Evolutionary conservation across 2,329 filamentous ascomycete genomes (phyloP).

Genomic region (Byssochlamys sp.): DNA sequence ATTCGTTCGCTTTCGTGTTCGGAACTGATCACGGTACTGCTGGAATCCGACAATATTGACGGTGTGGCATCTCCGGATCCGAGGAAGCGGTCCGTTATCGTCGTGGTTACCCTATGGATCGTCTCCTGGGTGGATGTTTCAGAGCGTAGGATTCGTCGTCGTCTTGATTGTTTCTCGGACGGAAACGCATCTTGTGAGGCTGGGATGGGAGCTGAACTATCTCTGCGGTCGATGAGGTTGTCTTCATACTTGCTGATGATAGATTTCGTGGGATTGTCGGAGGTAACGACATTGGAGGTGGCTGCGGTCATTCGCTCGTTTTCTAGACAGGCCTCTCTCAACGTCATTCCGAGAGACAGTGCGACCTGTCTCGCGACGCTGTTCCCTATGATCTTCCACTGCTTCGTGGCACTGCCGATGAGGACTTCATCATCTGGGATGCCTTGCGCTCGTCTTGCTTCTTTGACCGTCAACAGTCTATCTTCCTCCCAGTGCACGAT

Average conservation of each 20-base stretch:
- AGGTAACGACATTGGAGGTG: neutral
- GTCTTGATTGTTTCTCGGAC: neutral
- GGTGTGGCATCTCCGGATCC: neutral
- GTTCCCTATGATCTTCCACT: constrained; percentile 64
- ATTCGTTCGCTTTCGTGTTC: neutral
- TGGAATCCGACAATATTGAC: neutral
- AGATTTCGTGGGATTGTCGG: neutral
- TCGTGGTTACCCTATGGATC: neutral
- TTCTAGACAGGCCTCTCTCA: constrained; percentile 49
- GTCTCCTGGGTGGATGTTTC: neutral
- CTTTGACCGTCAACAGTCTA: constrained; percentile 54
- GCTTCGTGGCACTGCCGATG: constrained; percentile 46
- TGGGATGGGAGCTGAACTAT: neutral
- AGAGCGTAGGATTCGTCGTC: neutral
- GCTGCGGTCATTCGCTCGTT: constrained; percentile 5
- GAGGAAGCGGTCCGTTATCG: neutral
- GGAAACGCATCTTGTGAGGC: neutral
- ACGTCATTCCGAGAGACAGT: constrained; percentile 53
- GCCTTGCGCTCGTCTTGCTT: constrained; percentile 60
- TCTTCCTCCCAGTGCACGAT: constrained; percentile 58
- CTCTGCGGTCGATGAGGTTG: neutral
- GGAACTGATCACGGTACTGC: neutral
- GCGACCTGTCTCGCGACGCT: constrained; percentile 63
- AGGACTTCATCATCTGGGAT: constrained; percentile 62
- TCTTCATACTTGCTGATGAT: neutral